Percentiles rank a stretch among this genome's conserved stretches.
Evolutionary conservation across 2,329 filamentous ascomycete species (phyloP).

Genomic region (Penicillium sp.): DNA sequence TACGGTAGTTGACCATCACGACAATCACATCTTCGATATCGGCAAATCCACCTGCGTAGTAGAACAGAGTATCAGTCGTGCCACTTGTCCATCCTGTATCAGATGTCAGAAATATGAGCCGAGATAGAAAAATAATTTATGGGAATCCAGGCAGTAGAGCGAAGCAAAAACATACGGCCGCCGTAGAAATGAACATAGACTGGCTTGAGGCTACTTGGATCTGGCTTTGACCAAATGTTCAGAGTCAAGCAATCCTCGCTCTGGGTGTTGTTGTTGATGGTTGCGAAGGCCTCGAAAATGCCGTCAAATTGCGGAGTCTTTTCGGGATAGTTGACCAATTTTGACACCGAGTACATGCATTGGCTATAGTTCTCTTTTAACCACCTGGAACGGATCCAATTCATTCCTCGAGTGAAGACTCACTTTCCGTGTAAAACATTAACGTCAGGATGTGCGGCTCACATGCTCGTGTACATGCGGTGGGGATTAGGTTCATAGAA

Average conservation of each 20-base stretch:
- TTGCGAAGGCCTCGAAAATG: constrained; percentile 33
- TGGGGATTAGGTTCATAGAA: neutral
- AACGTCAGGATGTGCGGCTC: neutral
- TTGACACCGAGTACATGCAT: constrained; percentile 12
- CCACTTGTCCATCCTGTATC: constrained; percentile 42
- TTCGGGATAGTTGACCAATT: constrained; percentile 24
- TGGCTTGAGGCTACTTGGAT: constrained; percentile 35
- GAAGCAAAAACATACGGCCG: constrained; percentile 42
- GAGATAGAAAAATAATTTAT: neutral
- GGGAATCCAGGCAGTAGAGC: neutral
- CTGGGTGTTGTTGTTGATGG: constrained; percentile 35
- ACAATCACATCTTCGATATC: constrained; percentile 48
- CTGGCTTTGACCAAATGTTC: constrained; percentile 39
- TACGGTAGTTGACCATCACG: constrained; percentile 50
- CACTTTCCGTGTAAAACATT: neutral
- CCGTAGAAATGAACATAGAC: constrained; percentile 44
- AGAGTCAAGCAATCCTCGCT: constrained; percentile 33
- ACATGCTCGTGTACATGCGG: no score
- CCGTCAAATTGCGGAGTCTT: constrained; percentile 28
- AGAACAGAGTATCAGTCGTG: constrained; percentile 44
- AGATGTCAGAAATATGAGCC: constrained; percentile 22
- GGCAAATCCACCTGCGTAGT: constrained; percentile 44
- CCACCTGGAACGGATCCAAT: neutral
- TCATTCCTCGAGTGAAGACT: neutral
- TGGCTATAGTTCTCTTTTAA: constrained; percentile 6